These are phyloP conservation scores for Ilyonectria sp. DNA, from an alignment of 2,329 filamentous ascomycete species.

Conservation along the genomic window DNA sequence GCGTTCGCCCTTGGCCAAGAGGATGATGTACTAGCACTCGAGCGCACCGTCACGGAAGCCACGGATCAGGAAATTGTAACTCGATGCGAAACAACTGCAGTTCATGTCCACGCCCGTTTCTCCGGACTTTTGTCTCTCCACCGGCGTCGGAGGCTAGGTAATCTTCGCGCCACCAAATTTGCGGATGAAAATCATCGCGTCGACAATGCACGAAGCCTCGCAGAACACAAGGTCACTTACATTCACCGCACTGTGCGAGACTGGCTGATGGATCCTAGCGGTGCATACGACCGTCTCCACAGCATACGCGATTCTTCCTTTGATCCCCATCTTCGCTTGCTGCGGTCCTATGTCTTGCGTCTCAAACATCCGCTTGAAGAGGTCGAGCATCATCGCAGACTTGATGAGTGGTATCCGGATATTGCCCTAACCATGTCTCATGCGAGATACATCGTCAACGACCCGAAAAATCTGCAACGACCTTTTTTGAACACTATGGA, in stretches of 20 bases:
- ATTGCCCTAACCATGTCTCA: conserved; percentile 57
- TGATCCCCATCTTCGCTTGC: conserved; percentile 51
- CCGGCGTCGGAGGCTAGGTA: conserved; percentile 30
- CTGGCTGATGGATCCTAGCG: conserved; percentile 47
- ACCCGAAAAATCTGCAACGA: conserved; percentile 31
- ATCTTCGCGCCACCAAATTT: conserved; percentile 33
- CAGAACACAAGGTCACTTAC: conserved; percentile 49
- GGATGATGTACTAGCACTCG: conserved; percentile 39
- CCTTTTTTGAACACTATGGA: conserved; percentile 44
- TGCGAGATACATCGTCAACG: conserved; percentile 47
- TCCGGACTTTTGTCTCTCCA: conserved; percentile 49
- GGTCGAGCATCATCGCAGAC: conserved; percentile 54
- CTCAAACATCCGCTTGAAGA: conserved; percentile 53
- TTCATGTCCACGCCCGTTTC: conserved; percentile 39
- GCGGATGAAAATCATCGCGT: conserved; percentile 7
- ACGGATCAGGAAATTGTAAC: conserved; percentile 32
- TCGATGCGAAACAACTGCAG: conserved; percentile 36
- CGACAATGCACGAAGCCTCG: conserved; percentile 16
- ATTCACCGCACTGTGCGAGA: conserved; percentile 55
- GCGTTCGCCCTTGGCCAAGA: conserved; percentile 46
- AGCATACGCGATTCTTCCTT: conserved; percentile 31
- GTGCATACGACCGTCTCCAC: conserved; percentile 40
- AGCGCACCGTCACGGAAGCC: conserved; percentile 40
- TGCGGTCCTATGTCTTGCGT: conserved; percentile 53
- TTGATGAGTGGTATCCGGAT: conserved; percentile 58